Conservation (phyloP, 2,329 filamentous ascomycete genomes). For the Alternaria ethzedia region DNA sequence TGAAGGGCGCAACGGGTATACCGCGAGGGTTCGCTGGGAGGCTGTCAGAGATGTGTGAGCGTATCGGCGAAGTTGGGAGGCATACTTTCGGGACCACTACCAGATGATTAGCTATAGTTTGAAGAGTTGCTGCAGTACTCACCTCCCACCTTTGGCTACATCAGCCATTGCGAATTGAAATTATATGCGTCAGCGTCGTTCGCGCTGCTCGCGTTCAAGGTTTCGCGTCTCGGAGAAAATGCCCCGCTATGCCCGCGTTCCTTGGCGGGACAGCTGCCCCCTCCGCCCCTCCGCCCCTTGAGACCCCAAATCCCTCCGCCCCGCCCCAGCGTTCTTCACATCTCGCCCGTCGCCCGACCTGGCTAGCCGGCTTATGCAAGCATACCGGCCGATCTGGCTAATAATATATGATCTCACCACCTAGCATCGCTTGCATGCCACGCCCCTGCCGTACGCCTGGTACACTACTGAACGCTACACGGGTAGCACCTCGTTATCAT, state of each 20-base stretch:
- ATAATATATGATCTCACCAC: slow-evolving; percentile 10
- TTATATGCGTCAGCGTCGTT: slow-evolving; percentile 2
- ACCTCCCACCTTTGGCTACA: slow-evolving; percentile 34
- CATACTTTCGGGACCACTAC: slow-evolving; percentile 12
- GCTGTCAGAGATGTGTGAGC: slow-evolving; percentile 31
- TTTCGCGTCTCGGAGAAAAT: slow-evolving; percentile 29
- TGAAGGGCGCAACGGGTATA: slow-evolving; percentile 14
- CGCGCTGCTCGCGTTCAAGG: slow-evolving; percentile 19
- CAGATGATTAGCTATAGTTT: not conserved
- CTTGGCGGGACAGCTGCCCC: slow-evolving; percentile 2
- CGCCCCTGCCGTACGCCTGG: not conserved
- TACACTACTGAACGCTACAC: slow-evolving; percentile 6
- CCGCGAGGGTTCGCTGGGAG: slow-evolving; percentile 37
- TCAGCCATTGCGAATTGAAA: slow-evolving; percentile 35
- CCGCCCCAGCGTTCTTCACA: not conserved
- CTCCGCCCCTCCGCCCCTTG: slow-evolving; percentile 3
- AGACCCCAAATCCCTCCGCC: not conserved
- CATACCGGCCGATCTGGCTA: not conserved
- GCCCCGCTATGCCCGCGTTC: slow-evolving; percentile 20
- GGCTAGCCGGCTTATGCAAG: not conserved
- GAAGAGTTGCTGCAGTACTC: not conserved
- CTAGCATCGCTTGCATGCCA: not conserved
- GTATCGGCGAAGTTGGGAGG: not conserved
- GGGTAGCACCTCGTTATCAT: not conserved
- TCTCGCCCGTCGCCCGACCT: not conserved